Conservation (phyloP, 2,329 filamentous ascomycete species). For the Nigrospora sphaerica region DNA sequence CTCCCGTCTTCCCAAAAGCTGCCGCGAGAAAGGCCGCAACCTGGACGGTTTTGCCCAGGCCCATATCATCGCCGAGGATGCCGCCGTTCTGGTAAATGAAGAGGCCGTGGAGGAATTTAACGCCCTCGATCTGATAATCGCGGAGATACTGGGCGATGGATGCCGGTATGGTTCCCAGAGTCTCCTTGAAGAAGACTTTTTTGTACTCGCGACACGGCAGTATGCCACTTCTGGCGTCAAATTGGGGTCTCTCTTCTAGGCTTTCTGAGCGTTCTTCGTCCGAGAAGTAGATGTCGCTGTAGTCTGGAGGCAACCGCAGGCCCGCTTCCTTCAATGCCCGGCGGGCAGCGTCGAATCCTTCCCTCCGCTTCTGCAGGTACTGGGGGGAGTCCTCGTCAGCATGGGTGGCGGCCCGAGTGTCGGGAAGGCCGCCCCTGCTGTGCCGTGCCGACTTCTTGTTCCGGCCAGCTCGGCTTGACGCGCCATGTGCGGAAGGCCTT, state of each 20-base stretch:
- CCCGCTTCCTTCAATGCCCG: conserved; percentile 55
- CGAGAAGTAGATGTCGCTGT: conserved; percentile 68
- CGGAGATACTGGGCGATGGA: conserved; percentile 86
- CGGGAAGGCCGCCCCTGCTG: conserved; percentile 24
- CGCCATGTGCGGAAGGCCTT: conserved; percentile 3
- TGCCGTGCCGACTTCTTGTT: conserved; percentile 5
- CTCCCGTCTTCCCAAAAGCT: conserved; percentile 90
- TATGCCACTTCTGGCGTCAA: conserved; percentile 46
- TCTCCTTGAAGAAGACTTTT: conserved; percentile 68
- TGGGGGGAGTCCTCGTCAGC: conserved; percentile 57
- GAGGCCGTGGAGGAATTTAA: conserved; percentile 74
- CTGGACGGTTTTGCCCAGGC: conserved; percentile 92
- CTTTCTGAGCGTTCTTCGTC: conserved; percentile 58
- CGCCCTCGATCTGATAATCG: conserved; percentile 84
- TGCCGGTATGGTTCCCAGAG: conserved; percentile 76
- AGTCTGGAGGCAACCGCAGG: conserved; percentile 70
- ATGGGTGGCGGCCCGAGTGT: conserved; percentile 30
- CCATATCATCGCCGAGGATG: conserved; percentile 95
- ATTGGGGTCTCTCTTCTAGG: conserved; percentile 62
- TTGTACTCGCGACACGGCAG: conserved; percentile 64
- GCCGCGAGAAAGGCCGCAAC: conserved; percentile 87
- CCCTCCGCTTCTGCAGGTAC: conserved; percentile 62
- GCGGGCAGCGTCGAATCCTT: conserved; percentile 53
- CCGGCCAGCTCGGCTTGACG: conserved; percentile 6
- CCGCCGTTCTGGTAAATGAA: conserved; percentile 90